Conservation (phyloP, 345 rosid genomes). For the Balakata baccata region DNA sequence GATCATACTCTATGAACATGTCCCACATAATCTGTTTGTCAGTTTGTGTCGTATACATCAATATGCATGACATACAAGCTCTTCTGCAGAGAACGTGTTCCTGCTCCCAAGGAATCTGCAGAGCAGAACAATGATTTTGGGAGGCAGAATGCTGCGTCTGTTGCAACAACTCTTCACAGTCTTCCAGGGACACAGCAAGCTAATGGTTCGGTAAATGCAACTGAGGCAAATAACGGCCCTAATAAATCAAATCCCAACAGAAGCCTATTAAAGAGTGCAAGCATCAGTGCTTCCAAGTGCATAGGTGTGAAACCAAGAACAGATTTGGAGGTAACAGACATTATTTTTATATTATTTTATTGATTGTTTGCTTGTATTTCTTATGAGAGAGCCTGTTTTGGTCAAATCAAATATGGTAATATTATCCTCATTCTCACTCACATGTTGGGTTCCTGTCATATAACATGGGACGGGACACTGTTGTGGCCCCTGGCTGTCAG, state of each 20-base stretch:
- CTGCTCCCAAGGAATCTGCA: conserved; percentile 49
- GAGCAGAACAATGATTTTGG: conserved; percentile 32
- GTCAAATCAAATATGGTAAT: background rate
- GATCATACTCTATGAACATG: background rate
- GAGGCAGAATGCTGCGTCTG: conserved; percentile 42
- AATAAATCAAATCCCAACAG: conserved; percentile 46
- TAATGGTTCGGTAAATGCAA: conserved; percentile 39
- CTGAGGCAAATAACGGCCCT: conserved; percentile 28
- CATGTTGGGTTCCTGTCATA: background rate
- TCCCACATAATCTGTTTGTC: conserved; percentile 1
- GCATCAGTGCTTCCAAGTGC: conserved; percentile 94
- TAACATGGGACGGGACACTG: background rate
- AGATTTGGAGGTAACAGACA: conserved; percentile 48
- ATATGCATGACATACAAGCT: conserved; percentile 10
- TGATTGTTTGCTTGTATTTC: background rate
- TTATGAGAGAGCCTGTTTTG: background rate
- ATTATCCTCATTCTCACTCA: background rate
- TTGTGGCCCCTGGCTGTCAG: too few species aligned
- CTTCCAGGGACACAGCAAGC: conserved; percentile 36
- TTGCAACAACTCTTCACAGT: conserved; percentile 49
- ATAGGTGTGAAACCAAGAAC: conserved; percentile 47
- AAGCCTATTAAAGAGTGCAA: conserved; percentile 83
- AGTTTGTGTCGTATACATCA: background rate
- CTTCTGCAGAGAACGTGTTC: conserved; percentile 73
- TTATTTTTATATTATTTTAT: background rate